Evolutionary conservation across 345 rosid genomes (phyloP).

Genomic region (Crucihimalaya himalaica): DNA sequence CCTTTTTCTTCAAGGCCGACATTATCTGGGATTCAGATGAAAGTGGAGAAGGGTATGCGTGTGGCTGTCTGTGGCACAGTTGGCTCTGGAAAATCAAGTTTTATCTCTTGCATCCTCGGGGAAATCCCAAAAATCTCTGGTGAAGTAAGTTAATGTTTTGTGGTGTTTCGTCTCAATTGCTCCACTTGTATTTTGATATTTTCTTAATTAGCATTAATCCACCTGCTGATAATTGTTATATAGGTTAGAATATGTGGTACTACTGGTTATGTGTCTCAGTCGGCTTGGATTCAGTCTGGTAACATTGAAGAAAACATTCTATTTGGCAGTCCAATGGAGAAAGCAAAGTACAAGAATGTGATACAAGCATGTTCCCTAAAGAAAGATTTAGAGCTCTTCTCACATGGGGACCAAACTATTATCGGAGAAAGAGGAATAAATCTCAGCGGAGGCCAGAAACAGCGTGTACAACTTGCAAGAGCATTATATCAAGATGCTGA

Average conservation of each 20-base stretch:
- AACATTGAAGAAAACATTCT: constrained; percentile 98
- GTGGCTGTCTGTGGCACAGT: constrained; percentile 99
- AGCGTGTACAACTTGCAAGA: constrained; percentile 98
- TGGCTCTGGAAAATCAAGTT: constrained; percentile 98
- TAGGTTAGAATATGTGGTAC: constrained; percentile 94
- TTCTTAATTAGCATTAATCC: constrained; percentile 13
- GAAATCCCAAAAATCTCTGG: constrained; percentile 96
- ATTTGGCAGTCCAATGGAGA: constrained; percentile 95
- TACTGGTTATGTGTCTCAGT: constrained; percentile 96
- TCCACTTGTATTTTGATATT: neutral
- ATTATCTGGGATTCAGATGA: constrained; percentile 74
- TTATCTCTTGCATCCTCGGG: constrained; percentile 97
- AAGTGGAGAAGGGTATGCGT: constrained; percentile 89
- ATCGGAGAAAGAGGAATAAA: constrained; percentile 99
- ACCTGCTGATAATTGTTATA: constrained; percentile 33
- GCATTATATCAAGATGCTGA: constrained; percentile 99
- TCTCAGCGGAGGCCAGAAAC: constrained; percentile 99
- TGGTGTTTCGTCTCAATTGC: constrained; percentile 28
- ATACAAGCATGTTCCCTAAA: constrained; percentile 93
- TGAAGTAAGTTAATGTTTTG: constrained; percentile 67
- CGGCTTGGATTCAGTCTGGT: constrained; percentile 99
- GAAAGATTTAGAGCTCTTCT: constrained; percentile 94
- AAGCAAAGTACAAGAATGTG: constrained; percentile 82
- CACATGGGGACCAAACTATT: constrained; percentile 98
- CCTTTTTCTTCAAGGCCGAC: constrained; percentile 70